Conservation (phyloP, 2,329 filamentous ascomycete genomes). For the Metarhizium robertsii region DNA sequence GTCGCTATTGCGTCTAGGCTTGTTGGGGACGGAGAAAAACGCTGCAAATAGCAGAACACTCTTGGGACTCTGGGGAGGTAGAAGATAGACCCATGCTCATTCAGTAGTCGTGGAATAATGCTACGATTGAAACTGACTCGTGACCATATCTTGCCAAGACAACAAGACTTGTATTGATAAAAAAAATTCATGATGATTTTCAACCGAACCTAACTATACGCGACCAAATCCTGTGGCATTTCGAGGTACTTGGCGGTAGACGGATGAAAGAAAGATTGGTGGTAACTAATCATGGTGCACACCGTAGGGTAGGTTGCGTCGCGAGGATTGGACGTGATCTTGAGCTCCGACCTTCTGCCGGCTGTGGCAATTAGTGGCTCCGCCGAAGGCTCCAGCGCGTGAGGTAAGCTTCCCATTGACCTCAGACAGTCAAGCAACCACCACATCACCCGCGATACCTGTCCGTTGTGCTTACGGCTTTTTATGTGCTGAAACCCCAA, state of each 20-base stretch:
- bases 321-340: no score
- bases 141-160: no score
- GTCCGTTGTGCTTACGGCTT: not conserved
- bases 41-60: not conserved
- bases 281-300: no score
- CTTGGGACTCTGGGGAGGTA: not conserved
- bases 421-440: constrained; percentile 9
- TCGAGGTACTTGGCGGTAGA: no score
- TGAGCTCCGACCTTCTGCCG: constrained; percentile 24
- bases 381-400: constrained; percentile 28
- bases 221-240: no score
- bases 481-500: not conserved
- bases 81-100: no score
- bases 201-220: no score
- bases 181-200: no score
- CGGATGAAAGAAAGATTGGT: no score
- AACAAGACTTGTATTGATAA: no score
- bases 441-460: constrained; percentile 5
- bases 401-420: constrained; percentile 28
- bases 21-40: not conserved
- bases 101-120: no score
- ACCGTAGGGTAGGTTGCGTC: not conserved
- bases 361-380: constrained; percentile 3
- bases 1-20: not conserved
- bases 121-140: no score